Evolutionary conservation across 164 flowering plant genomes (phyloP).

Genomic region (Umbellularia californica): DNA sequence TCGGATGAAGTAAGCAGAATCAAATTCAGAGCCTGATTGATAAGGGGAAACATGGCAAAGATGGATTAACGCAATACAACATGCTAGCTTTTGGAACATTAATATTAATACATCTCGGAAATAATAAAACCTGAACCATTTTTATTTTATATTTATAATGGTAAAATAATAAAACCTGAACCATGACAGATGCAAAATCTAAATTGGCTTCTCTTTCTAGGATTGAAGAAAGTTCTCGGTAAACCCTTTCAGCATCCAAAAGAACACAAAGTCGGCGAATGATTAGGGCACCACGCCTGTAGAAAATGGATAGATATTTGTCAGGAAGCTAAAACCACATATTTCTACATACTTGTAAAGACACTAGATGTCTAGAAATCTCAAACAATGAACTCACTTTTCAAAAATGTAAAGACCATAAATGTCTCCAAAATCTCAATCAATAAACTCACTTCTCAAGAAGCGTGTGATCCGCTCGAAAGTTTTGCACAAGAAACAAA

Average conservation of each 20-base stretch:
- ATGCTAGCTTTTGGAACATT: no score
- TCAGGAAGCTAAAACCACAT: background rate
- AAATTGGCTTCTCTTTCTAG: constrained; percentile 78
- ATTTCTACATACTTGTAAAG: background rate
- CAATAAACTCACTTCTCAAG: constrained; percentile 73
- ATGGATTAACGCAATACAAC: background rate
- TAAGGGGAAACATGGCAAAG: constrained; percentile 1
- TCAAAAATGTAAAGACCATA: no score
- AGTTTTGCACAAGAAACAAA: constrained; percentile 63
- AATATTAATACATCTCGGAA: background rate
- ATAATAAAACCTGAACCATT: constrained; percentile 26
- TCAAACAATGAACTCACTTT: no score
- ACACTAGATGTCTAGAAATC: no score
- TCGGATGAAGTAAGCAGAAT: constrained; percentile 91
- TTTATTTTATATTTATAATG: no score
- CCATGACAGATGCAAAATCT: constrained; percentile 90
- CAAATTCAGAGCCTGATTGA: constrained; percentile 85
- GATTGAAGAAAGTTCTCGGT: constrained; percentile 73
- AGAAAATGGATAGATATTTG: constrained; percentile 6
- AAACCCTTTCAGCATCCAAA: constrained; percentile 85
- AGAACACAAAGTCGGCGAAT: constrained; percentile 89
- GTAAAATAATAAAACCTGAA: constrained; percentile 39
- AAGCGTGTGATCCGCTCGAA: constrained; percentile 66
- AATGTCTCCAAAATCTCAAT: background rate
- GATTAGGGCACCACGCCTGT: constrained; percentile 94